Evolutionary conservation across 2,329 filamentous ascomycete species (phyloP).

Genomic region (Capronia americana): DNA sequence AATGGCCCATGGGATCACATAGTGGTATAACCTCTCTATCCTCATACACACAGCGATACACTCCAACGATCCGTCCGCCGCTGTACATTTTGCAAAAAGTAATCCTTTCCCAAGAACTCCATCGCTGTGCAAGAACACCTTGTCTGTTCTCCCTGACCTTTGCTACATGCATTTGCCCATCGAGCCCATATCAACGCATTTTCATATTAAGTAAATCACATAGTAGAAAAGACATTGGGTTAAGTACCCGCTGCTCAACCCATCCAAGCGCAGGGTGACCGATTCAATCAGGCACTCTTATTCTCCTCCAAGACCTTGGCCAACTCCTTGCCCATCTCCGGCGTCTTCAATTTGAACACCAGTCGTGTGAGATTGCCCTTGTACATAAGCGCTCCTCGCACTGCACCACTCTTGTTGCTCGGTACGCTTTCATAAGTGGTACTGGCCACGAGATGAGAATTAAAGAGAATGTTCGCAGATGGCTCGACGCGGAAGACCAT

Average conservation of each 20-base stretch:
- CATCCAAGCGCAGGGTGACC: neutral
- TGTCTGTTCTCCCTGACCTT: conserved; percentile 4
- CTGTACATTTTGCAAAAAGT: conserved; percentile 16
- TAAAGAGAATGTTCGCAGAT: conserved; percentile 74
- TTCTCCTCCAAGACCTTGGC: conserved; percentile 37
- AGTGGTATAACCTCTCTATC: neutral
- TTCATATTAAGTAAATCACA: conserved; percentile 4
- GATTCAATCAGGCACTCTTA: conserved; percentile 26
- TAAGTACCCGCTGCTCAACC: conserved; percentile 1
- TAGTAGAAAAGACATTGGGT: neutral
- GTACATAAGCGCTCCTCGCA: conserved; percentile 36
- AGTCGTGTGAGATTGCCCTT: conserved; percentile 36
- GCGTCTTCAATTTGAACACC: conserved; percentile 40
- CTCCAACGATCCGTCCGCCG: conserved; percentile 26
- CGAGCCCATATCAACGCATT: conserved; percentile 1
- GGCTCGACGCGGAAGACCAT: conserved; percentile 77
- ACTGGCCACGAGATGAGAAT: conserved; percentile 70
- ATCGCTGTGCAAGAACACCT: conserved; percentile 2
- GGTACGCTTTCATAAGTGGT: conserved; percentile 50
- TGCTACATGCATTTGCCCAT: conserved; percentile 5
- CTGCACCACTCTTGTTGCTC: conserved; percentile 36
- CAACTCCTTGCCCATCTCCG: conserved; percentile 34
- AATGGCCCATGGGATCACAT: neutral
- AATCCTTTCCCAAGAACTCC: conserved; percentile 13
- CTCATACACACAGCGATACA: conserved; percentile 7